These are phyloP conservation scores for Gremmenia infestans DNA, from an alignment of 2,329 filamentous ascomycete species.

Conservation along the genomic window DNA sequence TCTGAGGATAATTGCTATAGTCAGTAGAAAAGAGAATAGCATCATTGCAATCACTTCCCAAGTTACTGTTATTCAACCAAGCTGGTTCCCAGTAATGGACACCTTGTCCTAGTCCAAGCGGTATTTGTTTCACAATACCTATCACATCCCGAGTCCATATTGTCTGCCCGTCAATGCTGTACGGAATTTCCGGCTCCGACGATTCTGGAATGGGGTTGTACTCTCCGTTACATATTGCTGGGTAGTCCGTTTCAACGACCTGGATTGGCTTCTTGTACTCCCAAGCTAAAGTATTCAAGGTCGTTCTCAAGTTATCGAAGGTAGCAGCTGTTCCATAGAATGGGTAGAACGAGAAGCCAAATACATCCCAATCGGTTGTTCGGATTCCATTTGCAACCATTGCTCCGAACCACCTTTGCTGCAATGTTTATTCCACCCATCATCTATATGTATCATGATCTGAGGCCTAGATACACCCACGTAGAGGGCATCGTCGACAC, in stretches of 20 bases:
- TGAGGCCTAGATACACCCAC: constrained; percentile 45
- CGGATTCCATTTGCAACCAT: constrained; percentile 48
- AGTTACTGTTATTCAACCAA: constrained; percentile 58
- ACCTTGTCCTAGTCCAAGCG: constrained; percentile 46
- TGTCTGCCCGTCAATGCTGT: constrained; percentile 56
- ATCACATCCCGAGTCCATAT: constrained; percentile 57
- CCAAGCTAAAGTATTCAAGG: constrained; percentile 51
- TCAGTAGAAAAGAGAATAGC: constrained; percentile 53
- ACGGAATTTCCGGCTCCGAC: constrained; percentile 47
- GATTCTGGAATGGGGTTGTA: constrained; percentile 34
- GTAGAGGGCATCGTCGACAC: constrained; percentile 57
- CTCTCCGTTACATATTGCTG: constrained; percentile 55
- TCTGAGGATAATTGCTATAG: constrained; percentile 25
- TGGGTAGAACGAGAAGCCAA: constrained; percentile 69
- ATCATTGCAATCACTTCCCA: constrained; percentile 60
- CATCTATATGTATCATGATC: constrained; percentile 70
- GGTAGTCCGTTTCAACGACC: constrained; percentile 68
- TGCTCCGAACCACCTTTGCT: constrained; percentile 60
- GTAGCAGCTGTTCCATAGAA: constrained; percentile 61
- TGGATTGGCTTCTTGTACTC: constrained; percentile 61
- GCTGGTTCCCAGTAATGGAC: constrained; percentile 48
- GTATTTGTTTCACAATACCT: constrained; percentile 47
- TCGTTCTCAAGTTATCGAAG: constrained; percentile 49
- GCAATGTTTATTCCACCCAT: constrained; percentile 64
- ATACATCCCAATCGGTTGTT: constrained; percentile 60